These are phyloP conservation scores for Tricharina praecox DNA, from an alignment of 495 filamentous ascomycete species.

Conservation along the genomic window DNA sequence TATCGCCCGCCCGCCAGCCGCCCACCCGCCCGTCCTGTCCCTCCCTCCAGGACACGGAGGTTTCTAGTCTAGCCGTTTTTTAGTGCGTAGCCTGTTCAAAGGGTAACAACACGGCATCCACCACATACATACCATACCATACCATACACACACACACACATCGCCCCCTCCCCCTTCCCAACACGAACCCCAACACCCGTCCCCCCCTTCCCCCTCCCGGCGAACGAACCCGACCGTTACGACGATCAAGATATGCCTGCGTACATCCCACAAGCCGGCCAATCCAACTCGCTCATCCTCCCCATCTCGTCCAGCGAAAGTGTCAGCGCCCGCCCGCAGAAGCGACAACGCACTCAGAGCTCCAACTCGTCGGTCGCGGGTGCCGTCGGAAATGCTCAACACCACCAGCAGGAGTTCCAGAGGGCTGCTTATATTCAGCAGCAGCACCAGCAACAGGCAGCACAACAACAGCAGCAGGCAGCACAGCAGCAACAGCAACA, in stretches of 20 bases:
- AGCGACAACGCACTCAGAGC: constrained; percentile 18
- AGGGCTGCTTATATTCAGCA: too few species aligned
- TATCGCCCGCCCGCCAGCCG: too few species aligned
- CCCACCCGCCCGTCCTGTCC: too few species aligned
- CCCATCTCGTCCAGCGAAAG: constrained; percentile 11
- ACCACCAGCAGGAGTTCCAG: constrained; percentile 19
- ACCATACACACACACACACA: too few species aligned
- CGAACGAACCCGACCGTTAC: background rate
- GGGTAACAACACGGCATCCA: too few species aligned
- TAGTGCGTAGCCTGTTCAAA: too few species aligned
- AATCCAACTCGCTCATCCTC: background rate
- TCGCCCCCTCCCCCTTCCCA: background rate
- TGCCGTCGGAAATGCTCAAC: constrained; percentile 10
- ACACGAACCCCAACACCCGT: background rate
- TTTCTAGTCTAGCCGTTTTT: too few species aligned
- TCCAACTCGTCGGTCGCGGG: constrained; percentile 14
- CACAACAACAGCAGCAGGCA: constrained; percentile 13
- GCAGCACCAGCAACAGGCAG: constrained; percentile 10
- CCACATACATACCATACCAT: too few species aligned
- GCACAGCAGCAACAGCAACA: constrained; percentile 13
- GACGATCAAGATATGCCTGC: background rate
- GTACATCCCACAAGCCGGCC: background rate
- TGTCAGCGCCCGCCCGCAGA: constrained; percentile 15
- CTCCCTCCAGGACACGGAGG: too few species aligned
- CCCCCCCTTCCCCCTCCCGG: background rate